Percentiles rank a stretch among this genome's conserved stretches.
phyloP scores from a whole-genome alignment of 345 rosid species.

The Turnera subulata region DNA sequence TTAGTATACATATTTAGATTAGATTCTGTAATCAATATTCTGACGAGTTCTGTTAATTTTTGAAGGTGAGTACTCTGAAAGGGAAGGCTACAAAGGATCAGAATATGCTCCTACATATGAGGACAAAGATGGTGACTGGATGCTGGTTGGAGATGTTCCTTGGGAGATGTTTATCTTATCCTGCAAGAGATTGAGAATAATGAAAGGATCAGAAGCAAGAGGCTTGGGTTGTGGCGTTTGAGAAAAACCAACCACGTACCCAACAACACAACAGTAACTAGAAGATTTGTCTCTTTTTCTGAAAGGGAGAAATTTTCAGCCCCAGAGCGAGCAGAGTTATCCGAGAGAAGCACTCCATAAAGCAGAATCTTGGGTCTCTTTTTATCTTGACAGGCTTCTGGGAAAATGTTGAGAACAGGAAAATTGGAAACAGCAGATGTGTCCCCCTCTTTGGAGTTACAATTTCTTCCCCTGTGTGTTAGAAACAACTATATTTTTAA shows the following conservation, averaged over 20 bases:
- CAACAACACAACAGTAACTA: slow-evolving; percentile 13
- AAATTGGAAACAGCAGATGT: slow-evolving; percentile 12
- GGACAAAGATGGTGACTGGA: slow-evolving; percentile 26
- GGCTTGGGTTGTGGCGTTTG: slow-evolving; percentile 66
- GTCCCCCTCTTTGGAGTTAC: slow-evolving; percentile 11
- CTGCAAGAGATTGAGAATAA: slow-evolving; percentile 79
- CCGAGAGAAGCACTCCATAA: slow-evolving; percentile 24
- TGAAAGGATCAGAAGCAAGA: slow-evolving; percentile 77
- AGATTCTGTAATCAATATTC: no score
- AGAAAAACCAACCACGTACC: slow-evolving; percentile 9
- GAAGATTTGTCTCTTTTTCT: no score
- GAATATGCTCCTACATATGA: slow-evolving; percentile 23
- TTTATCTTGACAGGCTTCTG: neutral
- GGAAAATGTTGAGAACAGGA: slow-evolving; percentile 14
- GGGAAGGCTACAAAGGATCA: slow-evolving; percentile 24
- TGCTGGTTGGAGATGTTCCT: slow-evolving; percentile 23
- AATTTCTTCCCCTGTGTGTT: slow-evolving; percentile 15
- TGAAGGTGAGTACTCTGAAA: slow-evolving; percentile 20
- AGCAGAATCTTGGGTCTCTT: slow-evolving; percentile 21
- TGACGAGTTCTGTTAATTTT: neutral
- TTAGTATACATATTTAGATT: no score
- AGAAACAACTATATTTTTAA: slow-evolving; percentile 7
- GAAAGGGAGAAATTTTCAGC: slow-evolving; percentile 2
- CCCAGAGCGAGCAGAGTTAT: slow-evolving; percentile 34
- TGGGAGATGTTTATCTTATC: slow-evolving; percentile 67